phyloP scores from a whole-genome alignment of 2,329 filamentous ascomycete species.

The Talaromyces piceae region DNA sequence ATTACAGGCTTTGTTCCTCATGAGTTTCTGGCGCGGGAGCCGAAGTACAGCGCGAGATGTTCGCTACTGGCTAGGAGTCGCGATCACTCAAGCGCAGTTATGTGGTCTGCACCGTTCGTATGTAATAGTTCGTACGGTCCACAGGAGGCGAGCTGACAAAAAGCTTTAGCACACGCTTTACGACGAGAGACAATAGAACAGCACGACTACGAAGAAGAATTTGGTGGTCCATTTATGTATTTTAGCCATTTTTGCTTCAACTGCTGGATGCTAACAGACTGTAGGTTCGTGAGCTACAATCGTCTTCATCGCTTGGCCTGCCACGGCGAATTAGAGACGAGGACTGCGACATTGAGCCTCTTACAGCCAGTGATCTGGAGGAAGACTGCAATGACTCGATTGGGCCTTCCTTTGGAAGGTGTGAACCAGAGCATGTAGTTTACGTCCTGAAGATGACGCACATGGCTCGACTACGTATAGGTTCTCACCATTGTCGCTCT shows the following conservation, averaged over 20 bases:
- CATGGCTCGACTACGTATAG: neutral
- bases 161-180: neutral
- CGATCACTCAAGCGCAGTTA: neutral
- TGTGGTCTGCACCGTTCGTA: neutral
- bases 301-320: neutral
- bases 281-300: neutral
- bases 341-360: neutral
- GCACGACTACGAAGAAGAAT: neutral
- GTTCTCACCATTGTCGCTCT: neutral
- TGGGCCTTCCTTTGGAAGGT: neutral
- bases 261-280: neutral
- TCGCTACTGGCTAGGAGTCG: neutral
- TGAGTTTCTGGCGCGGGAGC: neutral
- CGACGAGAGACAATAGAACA: neutral
- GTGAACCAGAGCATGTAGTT: neutral
- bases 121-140: neutral
- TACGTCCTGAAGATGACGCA: conserved; percentile 1
- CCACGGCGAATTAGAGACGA: neutral
- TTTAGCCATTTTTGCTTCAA: neutral
- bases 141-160: neutral
- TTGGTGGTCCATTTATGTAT: conserved; percentile 1
- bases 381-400: neutral
- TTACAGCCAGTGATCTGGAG: neutral
- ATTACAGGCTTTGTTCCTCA: neutral
- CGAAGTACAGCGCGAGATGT: neutral